Evolutionary conservation across 352 stramenopile species (phyloP).

Genomic region (Globisporangium spiculum): DNA sequence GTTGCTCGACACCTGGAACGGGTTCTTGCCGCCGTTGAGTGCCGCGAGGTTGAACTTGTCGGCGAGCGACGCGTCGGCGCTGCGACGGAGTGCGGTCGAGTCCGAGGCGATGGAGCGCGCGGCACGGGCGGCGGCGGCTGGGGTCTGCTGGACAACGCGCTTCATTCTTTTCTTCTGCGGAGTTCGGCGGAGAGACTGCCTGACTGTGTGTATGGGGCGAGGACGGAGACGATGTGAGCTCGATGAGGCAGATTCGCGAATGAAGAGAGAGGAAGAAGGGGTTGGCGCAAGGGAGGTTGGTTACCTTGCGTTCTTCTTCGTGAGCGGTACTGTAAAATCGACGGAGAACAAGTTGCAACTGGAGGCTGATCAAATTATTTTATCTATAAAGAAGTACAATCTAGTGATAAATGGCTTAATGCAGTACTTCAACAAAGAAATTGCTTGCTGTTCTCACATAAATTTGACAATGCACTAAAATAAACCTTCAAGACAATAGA

Average conservation of each 20-base stretch:
- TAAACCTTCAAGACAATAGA: not conserved
- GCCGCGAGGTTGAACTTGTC: conserved; percentile 65
- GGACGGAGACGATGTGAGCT: not conserved
- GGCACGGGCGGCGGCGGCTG: not conserved
- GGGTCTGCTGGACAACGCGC: conserved; percentile 15
- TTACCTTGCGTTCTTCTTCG: not conserved
- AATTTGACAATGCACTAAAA: not conserved
- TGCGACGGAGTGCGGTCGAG: conserved; percentile 9
- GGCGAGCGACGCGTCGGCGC: conserved; percentile 26
- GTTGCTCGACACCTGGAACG: conserved; percentile 62
- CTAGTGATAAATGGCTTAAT: not conserved
- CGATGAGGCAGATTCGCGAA: conserved; percentile 3
- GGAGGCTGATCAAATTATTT: not conserved
- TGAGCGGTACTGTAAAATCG: not conserved
- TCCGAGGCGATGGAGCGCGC: conserved; percentile 13
- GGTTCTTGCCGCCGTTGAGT: conserved; percentile 68
- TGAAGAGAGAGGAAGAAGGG: not conserved
- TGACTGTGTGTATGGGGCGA: not conserved
- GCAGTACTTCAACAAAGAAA: not conserved
- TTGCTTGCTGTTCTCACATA: not conserved
- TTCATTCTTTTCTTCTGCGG: conserved; percentile 9
- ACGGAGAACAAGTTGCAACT: not conserved
- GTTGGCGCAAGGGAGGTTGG: not conserved
- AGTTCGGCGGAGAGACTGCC: not conserved
- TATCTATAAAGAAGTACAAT: not conserved